Percentiles rank a stretch among this genome's conserved stretches.
phyloP scores from a whole-genome alignment of 495 filamentous ascomycete genomes.

The Polyplosphaeria fusca region DNA sequence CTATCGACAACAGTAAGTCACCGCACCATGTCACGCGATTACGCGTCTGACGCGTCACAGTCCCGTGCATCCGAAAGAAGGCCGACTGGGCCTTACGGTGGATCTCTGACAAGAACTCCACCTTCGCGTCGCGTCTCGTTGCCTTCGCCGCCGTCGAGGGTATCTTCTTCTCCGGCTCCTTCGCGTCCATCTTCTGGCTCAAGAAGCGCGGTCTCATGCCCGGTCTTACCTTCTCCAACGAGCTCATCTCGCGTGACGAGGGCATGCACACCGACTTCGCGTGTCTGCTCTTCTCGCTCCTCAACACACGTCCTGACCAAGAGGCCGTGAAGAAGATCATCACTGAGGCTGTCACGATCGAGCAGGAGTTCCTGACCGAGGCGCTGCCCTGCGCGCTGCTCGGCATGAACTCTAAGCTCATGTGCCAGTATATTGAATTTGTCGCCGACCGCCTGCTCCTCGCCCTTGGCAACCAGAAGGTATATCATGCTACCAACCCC shows the following conservation, averaged over 20 bases:
- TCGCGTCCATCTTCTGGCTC: constrained; percentile 99
- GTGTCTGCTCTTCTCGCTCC: constrained; percentile 91
- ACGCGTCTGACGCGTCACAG: constrained; percentile 46
- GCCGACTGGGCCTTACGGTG: constrained; percentile 95
- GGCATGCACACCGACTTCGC: constrained; percentile 99
- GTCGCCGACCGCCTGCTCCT: constrained; percentile 93
- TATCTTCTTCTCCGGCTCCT: constrained; percentile 99
- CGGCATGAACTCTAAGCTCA: constrained; percentile 94
- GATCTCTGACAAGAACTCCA: constrained; percentile 89
- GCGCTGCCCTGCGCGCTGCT: constrained; percentile 87
- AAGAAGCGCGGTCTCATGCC: constrained; percentile 99
- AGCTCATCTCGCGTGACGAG: constrained; percentile 99
- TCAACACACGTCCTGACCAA: constrained; percentile 83
- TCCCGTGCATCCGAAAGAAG: constrained; percentile 95
- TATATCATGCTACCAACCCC: constrained; percentile 88
- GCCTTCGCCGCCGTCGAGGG: constrained; percentile 98
- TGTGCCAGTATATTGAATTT: constrained; percentile 99
- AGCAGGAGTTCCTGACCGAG: constrained; percentile 97
- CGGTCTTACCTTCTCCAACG: constrained; percentile 97
- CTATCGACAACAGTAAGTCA: constrained; percentile 86
- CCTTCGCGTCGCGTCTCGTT: constrained; percentile 91
- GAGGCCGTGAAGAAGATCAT: constrained; percentile 83
- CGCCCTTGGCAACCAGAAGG: constrained; percentile 87
- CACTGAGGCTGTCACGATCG: constrained; percentile 86
- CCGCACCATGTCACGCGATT: background rate